Base-by-base conservation (phyloP, 2,329 filamentous ascomycete species). In the Pestalotiopsis sp. region DNA sequence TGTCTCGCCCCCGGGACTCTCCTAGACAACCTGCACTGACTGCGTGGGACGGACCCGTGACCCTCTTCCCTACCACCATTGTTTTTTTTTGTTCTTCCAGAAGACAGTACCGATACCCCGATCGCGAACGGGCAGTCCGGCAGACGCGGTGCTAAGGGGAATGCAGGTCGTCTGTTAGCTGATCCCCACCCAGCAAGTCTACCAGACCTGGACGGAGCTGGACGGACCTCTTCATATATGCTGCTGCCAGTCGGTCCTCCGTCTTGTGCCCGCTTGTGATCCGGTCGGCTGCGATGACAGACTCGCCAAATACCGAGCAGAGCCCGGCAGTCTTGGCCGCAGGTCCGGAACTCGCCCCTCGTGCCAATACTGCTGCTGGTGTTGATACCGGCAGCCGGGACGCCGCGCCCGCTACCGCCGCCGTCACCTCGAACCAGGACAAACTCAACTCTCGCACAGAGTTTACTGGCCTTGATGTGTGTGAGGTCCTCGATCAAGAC, bases 401-500 rank as follows among this genome's bases (percentile, higher is more conserved):
- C 40, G 25, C 25, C 25, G 25, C 25, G 25, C 25, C 31, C 31
- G 2, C 45, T 2, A 9, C 5, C 20, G 7, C 45, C 45, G 7
- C 57, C 23, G 14, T 20, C n/a, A 14, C 20, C 56, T 25, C 61
- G 12, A 65, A 66, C 38, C 40, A 14, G 12, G 69, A 70, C 49
- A 67, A 58, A 52, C 65, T 56, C 25, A 70, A 69, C 49, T 69
- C 70, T 4, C 68, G 68, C 14, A 64, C 72, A n/a, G 74, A 75
- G 49, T 70, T 77, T 40, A 68, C 72, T 63, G 41, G 69, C 36
- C 67, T 77, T 11, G 61, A 57, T 59, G 71, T 79, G 58, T 71
- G 68, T 57, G 78, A 81, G n/a, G 67, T 81, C 38, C 73, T 81
- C 14, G 75, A 81, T 40, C 77, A 78, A 38, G 80, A 81, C 64